Conservation (phyloP, 139 green algal species). For the Micromonas commoda region DNA sequence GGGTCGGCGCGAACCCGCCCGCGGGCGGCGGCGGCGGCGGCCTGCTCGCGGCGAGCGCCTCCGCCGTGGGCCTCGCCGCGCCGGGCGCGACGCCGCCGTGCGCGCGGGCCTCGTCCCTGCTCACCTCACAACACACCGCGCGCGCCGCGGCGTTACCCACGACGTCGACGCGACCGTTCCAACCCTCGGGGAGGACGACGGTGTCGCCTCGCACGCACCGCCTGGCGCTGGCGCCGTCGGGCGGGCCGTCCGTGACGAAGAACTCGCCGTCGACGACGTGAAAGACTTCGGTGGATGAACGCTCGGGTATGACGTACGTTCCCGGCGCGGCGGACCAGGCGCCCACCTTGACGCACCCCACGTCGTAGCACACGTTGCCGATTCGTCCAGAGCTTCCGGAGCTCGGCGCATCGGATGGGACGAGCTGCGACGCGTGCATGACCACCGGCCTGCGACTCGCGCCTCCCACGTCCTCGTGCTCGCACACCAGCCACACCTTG, state of each 20-base stretch:
- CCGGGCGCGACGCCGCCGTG: too few species aligned
- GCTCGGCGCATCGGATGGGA: not conserved
- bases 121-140: too few species aligned
- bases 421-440: slow-evolving; percentile 1
- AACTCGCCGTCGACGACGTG: slow-evolving; percentile 17
- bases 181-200: slow-evolving; percentile 22
- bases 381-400: not conserved
- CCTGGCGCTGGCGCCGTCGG: slow-evolving; percentile 7
- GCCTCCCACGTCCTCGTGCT: slow-evolving; percentile 17
- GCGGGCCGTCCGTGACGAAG: slow-evolving; percentile 16
- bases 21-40: too few species aligned
- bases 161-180: slow-evolving; percentile 20
- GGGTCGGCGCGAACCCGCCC: too few species aligned
- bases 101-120: not conserved
- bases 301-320: not conserved
- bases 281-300: slow-evolving; percentile 8
- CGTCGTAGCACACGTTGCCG: slow-evolving; percentile 1
- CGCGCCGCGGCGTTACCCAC: not conserved
- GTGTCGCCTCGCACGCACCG: slow-evolving; percentile 21
- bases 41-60: too few species aligned
- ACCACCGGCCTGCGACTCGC: not conserved
- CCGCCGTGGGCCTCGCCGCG: not conserved
- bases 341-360: slow-evolving; percentile 2
- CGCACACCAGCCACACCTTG: slow-evolving; percentile 20
- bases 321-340: slow-evolving; percentile 8